phyloP scores from a whole-genome alignment of 768 basidiomycete species.

The Leccinum imitatum region DNA sequence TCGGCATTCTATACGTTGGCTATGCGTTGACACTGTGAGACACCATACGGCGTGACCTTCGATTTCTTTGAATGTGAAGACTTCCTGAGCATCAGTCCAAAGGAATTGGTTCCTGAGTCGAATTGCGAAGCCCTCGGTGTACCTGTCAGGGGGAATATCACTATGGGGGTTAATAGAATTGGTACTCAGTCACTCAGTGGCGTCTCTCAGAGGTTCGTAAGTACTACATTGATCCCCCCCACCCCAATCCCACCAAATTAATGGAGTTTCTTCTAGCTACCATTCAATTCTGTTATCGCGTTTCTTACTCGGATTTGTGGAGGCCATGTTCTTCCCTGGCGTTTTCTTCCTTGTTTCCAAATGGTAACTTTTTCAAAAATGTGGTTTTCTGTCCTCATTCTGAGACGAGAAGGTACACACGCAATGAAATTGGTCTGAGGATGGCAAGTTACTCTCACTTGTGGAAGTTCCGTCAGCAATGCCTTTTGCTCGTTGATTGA shows the following conservation, averaged over 20 bases:
- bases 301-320: constrained; percentile 74
- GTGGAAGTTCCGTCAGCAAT: constrained; percentile 74
- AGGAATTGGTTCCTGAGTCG: constrained; percentile 70
- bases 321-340: constrained; percentile 68
- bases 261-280: constrained; percentile 42
- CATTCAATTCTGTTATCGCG: constrained; percentile 60
- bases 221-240: background rate
- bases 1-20: constrained; percentile 66
- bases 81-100: background rate
- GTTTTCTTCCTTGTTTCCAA: constrained; percentile 64
- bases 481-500: constrained; percentile 71
- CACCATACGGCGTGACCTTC: constrained; percentile 54
- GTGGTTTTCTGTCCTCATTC: background rate
- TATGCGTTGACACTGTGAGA: constrained; percentile 67
- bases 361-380: constrained; percentile 42
- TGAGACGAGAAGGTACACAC: constrained; percentile 44
- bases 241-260: background rate
- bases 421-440: constrained; percentile 64
- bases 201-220: constrained; percentile 33
- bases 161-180: constrained; percentile 66
- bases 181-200: constrained; percentile 38
- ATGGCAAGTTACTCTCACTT: constrained; percentile 57
- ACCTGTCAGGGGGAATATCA: constrained; percentile 62
- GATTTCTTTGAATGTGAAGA: background rate
- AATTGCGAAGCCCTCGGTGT: constrained; percentile 63